These are phyloP conservation scores for Canavalia gladiata DNA, from an alignment of 306 rosid genomes.

Conservation along the genomic window DNA sequence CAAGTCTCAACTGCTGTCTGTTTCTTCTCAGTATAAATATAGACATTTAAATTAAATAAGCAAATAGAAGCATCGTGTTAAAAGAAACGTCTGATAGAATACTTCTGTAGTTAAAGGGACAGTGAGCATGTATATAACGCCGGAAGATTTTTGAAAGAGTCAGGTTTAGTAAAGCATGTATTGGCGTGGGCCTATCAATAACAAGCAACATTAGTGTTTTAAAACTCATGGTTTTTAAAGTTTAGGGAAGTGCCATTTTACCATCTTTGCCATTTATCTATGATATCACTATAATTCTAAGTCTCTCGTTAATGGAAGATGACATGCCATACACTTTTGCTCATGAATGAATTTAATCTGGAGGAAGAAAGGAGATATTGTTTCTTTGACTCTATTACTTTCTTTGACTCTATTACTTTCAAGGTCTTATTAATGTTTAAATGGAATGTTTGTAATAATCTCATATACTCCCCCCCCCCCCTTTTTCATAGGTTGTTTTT, in stretches of 20 bases:
- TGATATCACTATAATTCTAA: neutral
- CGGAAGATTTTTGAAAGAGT: neutral
- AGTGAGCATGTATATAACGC: neutral
- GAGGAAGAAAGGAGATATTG: too few relatives aligned
- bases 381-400: neutral
- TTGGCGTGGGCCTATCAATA: neutral
- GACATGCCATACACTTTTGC: neutral
- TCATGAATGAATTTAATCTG: neutral
- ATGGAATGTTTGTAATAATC: neutral
- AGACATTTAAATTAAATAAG: neutral
- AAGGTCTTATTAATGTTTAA: neutral
- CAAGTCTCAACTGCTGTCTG: neutral
- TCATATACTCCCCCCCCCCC: neutral
- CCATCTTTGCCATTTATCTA: neutral
- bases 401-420: constrained; percentile 4
- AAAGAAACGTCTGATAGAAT: neutral
- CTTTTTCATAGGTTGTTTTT: constrained; percentile 7
- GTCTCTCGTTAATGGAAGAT: neutral
- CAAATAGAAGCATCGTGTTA: neutral
- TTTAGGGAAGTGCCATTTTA: constrained; percentile 1
- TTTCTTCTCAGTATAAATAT: neutral
- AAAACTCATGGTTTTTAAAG: neutral
- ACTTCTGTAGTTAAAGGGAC: constrained; percentile 1
- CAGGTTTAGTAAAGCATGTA: neutral
- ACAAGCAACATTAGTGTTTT: neutral